These are phyloP conservation scores for Sporothrix luriei DNA, from an alignment of 2,329 filamentous ascomycete genomes.

Conservation along the genomic window DNA sequence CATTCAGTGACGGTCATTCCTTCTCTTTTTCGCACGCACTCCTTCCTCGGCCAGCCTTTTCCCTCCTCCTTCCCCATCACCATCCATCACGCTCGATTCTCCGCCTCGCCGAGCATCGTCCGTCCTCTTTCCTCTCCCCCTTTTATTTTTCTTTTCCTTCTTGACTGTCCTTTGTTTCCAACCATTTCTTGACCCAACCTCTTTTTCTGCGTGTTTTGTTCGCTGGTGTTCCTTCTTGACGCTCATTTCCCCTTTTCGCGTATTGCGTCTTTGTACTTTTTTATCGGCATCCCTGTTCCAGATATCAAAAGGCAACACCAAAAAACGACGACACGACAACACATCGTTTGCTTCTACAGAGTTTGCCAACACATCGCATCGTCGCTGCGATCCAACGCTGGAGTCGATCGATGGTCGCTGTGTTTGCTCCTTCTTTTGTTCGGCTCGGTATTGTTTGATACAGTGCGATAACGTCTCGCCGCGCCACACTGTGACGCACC, in stretches of 20 bases:
- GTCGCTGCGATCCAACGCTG: not conserved
- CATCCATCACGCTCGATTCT: constrained; percentile 23
- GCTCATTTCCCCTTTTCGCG: constrained; percentile 26
- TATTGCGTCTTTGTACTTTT: not conserved
- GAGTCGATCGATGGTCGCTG: not conserved
- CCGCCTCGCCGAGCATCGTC: constrained; percentile 23
- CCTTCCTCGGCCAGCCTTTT: constrained; percentile 22
- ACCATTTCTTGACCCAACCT: constrained; percentile 10
- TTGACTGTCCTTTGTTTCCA: constrained; percentile 3
- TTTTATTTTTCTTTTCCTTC: constrained; percentile 13
- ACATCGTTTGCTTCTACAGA: not conserved
- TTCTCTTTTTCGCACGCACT: constrained; percentile 24
- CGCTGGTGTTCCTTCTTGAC: constrained; percentile 22
- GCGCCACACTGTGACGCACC: constrained; percentile 24
- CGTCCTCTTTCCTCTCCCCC: not conserved
- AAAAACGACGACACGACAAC: constrained; percentile 12
- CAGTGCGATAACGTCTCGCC: constrained; percentile 15
- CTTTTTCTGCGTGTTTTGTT: not conserved
- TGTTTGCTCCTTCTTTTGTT: not conserved
- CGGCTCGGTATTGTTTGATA: constrained; percentile 21
- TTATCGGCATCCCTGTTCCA: not conserved
- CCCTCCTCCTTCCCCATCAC: constrained; percentile 22
- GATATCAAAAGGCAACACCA: not conserved
- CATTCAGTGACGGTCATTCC: constrained; percentile 18
- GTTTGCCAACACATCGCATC: constrained; percentile 1